phyloP scores from a whole-genome alignment of 352 stramenopile genomes.

The Phytopythium vexans region DNA sequence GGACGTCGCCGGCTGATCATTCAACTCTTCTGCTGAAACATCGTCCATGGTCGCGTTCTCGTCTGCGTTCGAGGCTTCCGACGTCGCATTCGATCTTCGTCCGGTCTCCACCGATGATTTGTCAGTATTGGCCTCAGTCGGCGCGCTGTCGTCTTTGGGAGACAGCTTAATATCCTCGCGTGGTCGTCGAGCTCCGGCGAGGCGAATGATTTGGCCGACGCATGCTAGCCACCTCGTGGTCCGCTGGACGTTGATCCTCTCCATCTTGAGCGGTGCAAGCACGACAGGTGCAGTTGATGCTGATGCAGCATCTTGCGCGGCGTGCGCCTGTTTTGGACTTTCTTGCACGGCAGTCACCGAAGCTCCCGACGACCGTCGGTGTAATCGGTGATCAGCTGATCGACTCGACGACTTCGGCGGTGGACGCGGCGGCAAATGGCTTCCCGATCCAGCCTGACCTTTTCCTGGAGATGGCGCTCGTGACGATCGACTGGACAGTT shows the following conservation, averaged over 20 bases:
- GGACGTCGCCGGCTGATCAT: too few relatives aligned
- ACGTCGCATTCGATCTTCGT: too few relatives aligned
- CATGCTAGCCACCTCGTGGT: slow-evolving; percentile 71
- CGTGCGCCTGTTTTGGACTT: background rate
- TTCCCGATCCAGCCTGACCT: too few relatives aligned
- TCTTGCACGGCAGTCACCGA: background rate
- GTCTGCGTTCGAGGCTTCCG: too few relatives aligned
- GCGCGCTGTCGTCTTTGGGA: background rate
- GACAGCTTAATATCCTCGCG: slow-evolving; percentile 9
- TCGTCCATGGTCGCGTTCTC: too few relatives aligned
- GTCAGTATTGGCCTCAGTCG: slow-evolving; percentile 2
- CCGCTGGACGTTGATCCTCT: slow-evolving; percentile 74
- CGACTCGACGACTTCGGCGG: background rate
- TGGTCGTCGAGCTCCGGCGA: slow-evolving; percentile 21
- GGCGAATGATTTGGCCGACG: slow-evolving; percentile 63
- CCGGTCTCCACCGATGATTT: too few relatives aligned
- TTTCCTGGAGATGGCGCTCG: background rate
- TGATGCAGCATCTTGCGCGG: background rate
- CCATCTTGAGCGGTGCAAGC: slow-evolving; percentile 66
- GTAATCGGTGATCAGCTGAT: background rate
- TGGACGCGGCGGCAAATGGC: too few relatives aligned
- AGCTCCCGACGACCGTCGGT: background rate
- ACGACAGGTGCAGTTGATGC: slow-evolving; percentile 13
- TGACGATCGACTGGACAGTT: slow-evolving; percentile 4
- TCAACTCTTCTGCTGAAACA: too few relatives aligned